Conservation (phyloP, 169 alveolate species). For the Plasmodium cynomolgi region DNA sequence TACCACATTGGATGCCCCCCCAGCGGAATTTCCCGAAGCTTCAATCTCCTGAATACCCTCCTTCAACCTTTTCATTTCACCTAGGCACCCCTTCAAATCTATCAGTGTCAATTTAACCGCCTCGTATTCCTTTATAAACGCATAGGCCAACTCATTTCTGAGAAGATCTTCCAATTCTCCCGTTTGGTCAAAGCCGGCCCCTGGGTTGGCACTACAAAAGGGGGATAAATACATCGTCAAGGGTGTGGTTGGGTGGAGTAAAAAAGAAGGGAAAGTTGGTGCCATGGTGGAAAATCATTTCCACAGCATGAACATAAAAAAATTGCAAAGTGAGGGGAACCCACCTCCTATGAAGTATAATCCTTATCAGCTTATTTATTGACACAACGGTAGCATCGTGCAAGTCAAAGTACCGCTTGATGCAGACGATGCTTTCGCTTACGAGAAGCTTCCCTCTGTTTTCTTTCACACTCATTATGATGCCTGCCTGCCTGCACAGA, state of each 20-base stretch:
- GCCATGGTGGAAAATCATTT: background rate
- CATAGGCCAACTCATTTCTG: slow-evolving; percentile 33
- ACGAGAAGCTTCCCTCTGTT: slow-evolving; percentile 8
- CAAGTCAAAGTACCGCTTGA: slow-evolving; percentile 42
- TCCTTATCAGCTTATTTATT: slow-evolving; percentile 42
- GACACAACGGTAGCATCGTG: slow-evolving; percentile 38
- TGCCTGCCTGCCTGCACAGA: background rate
- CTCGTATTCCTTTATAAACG: slow-evolving; percentile 49
- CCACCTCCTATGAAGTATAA: slow-evolving; percentile 33
- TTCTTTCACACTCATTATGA: slow-evolving; percentile 42
- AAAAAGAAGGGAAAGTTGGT: background rate
- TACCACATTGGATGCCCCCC: background rate
- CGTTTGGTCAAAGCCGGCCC: slow-evolving; percentile 10
- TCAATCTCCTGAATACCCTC: background rate
- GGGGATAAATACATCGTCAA: background rate
- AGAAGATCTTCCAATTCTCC: slow-evolving; percentile 17
- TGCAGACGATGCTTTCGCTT: slow-evolving; percentile 47
- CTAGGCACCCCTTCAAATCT: slow-evolving; percentile 27
- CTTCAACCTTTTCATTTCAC: slow-evolving; percentile 13
- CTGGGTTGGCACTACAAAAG: slow-evolving; percentile 17
- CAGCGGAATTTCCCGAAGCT: background rate
- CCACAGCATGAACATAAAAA: background rate
- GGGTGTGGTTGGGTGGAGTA: background rate
- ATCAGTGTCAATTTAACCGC: slow-evolving; percentile 2
- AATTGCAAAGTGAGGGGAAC: background rate